Percentiles rank a stretch among this genome's conserved stretches.
Evolutionary conservation across 495 filamentous ascomycete species (phyloP).

Genomic region (Parathielavia appendiculata): DNA sequence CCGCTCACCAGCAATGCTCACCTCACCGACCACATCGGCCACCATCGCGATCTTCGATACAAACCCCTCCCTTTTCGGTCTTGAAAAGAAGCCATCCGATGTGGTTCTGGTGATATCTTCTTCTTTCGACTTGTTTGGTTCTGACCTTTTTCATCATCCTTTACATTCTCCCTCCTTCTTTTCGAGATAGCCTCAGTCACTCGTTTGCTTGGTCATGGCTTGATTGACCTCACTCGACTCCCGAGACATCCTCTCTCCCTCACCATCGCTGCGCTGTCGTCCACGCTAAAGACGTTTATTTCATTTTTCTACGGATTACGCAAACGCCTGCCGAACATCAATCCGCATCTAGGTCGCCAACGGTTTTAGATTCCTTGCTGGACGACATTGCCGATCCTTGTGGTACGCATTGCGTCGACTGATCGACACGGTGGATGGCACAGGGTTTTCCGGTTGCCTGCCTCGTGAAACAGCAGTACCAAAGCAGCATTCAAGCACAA

Average conservation of each 20-base stretch:
- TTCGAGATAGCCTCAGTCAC: slow-evolving; percentile 51
- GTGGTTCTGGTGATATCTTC: slow-evolving; percentile 17
- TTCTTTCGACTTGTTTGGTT: background rate
- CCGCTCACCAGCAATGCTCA: slow-evolving; percentile 23
- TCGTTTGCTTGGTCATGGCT: slow-evolving; percentile 36
- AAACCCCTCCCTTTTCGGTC: background rate
- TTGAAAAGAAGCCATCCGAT: slow-evolving; percentile 11
- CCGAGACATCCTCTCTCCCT: background rate
- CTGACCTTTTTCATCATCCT: background rate
- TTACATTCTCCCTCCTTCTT: slow-evolving; percentile 34
- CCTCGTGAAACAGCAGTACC: slow-evolving; percentile 16
- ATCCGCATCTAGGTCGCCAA: background rate
- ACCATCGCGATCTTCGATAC: slow-evolving; percentile 8
- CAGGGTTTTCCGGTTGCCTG: slow-evolving; percentile 10
- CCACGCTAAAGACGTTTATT: background rate
- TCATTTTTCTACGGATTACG: background rate
- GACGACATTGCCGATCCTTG: background rate
- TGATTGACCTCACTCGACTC: slow-evolving; percentile 5
- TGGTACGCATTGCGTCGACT: slow-evolving; percentile 13
- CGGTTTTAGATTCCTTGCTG: background rate
- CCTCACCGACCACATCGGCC: slow-evolving; percentile 20
- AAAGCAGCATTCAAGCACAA: background rate
- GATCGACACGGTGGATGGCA: slow-evolving; percentile 23
- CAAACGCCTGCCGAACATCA: background rate
- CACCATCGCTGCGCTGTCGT: background rate